Conservation (phyloP, 2,329 filamentous ascomycete species). For the Pestalotiopsis sp. region DNA sequence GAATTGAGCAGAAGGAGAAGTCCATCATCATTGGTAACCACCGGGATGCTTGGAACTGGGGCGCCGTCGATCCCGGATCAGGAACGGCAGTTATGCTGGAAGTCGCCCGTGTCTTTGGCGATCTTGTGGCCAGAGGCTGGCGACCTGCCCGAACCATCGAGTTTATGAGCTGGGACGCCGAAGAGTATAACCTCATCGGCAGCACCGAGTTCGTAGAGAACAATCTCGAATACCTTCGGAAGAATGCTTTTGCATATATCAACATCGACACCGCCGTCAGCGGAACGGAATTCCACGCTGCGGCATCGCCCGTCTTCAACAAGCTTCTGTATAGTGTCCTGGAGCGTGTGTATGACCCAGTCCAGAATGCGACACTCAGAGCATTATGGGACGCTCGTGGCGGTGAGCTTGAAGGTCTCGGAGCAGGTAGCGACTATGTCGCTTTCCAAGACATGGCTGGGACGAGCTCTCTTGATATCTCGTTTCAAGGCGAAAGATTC, state of each 20-base stretch:
- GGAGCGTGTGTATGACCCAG: slow-evolving; percentile 73
- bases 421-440: slow-evolving; percentile 79
- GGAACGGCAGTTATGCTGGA: slow-evolving; percentile 93
- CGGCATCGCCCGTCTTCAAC: slow-evolving; percentile 80
- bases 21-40: slow-evolving; percentile 91
- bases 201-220: slow-evolving; percentile 95
- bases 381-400: slow-evolving; percentile 74
- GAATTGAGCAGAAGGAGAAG: slow-evolving; percentile 82
- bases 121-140: slow-evolving; percentile 79
- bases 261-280: slow-evolving; percentile 86
- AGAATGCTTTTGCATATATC: slow-evolving; percentile 81
- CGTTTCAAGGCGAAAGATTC: slow-evolving; percentile 68
- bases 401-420: slow-evolving; percentile 67
- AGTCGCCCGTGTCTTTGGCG: slow-evolving; percentile 81
- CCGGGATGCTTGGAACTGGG: slow-evolving; percentile 90
- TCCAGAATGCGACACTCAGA: slow-evolving; percentile 71
- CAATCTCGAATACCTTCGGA: slow-evolving; percentile 71
- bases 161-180: slow-evolving; percentile 95
- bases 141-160: slow-evolving; percentile 90
- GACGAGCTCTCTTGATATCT: slow-evolving; percentile 83
- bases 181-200: slow-evolving; percentile 90
- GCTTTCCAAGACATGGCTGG: slow-evolving; percentile 92
- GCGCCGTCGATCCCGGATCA: slow-evolving; percentile 81
- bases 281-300: slow-evolving; percentile 74
- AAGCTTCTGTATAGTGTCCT: slow-evolving; percentile 74